These are phyloP conservation scores for Pueraria montana DNA, from an alignment of 306 rosid genomes.

Conservation along the genomic window DNA sequence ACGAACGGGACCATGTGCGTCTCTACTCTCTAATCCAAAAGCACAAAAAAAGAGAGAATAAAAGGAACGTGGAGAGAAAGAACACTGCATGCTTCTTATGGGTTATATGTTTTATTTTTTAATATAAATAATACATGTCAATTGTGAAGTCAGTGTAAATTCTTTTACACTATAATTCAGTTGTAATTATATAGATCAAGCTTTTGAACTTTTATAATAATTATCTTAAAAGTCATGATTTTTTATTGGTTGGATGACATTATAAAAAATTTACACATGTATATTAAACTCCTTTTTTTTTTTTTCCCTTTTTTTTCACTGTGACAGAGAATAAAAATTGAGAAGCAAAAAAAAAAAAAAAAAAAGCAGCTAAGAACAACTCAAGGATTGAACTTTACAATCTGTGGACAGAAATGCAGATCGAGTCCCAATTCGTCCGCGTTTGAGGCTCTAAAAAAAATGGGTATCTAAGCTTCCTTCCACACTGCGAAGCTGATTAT, in stretches of 20 bases:
- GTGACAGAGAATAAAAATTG: neutral
- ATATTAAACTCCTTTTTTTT: neutral
- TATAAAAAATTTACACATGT: too few relatives aligned
- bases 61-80: conserved; percentile 1
- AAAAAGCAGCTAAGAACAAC: neutral
- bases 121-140: too few relatives aligned
- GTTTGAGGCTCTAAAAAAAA: neutral
- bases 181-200: too few relatives aligned
- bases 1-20: conserved; percentile 19
- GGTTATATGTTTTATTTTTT: neutral
- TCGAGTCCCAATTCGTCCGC: neutral
- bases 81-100: neutral
- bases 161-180: too few relatives aligned
- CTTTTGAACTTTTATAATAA: too few relatives aligned
- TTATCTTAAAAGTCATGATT: too few relatives aligned
- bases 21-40: conserved; percentile 8
- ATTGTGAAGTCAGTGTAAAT: too few relatives aligned
- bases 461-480: too few relatives aligned
- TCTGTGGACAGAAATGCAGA: neutral
- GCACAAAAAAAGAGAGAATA: neutral
- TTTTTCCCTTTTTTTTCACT: neutral
- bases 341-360: neutral
- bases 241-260: too few relatives aligned
- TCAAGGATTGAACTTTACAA: conserved; percentile 30
- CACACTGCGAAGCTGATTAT: too few relatives aligned